A percentile compares a stretch with the other conserved stretches of the same genome.
Evolutionary conservation across 805 yeast genomes (phyloP).

Genomic region (Candida taoyuanica): DNA sequence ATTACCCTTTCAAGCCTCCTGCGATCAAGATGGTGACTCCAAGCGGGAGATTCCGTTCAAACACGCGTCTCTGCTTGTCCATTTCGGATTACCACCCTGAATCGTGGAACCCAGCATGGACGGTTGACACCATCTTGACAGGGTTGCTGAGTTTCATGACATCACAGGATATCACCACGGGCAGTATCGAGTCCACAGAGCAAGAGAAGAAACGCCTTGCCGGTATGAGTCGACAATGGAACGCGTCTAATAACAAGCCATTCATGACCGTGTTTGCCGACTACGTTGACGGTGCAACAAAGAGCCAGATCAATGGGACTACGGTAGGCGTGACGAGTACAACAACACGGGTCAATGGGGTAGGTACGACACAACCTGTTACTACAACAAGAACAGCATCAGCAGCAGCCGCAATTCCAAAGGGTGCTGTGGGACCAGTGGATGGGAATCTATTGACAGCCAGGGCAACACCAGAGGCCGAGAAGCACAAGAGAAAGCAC

Average conservation of each 20-base stretch:
- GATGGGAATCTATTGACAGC: too few species aligned
- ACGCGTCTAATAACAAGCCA: conserved; percentile 25
- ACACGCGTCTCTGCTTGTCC: conserved; percentile 72
- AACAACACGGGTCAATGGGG: not conserved
- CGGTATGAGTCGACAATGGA: conserved; percentile 39
- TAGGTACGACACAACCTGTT: too few species aligned
- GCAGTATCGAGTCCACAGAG: conserved; percentile 63
- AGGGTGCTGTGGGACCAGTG: too few species aligned
- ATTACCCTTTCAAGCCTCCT: conserved; percentile 89
- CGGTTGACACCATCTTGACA: conserved; percentile 78
- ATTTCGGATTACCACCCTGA: conserved; percentile 94
- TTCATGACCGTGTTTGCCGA: conserved; percentile 60
- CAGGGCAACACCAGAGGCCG: too few species aligned
- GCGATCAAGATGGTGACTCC: conserved; percentile 85
- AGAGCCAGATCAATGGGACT: too few species aligned
- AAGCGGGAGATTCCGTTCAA: conserved; percentile 75
- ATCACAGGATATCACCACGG: conserved; percentile 76
- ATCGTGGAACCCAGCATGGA: conserved; percentile 95
- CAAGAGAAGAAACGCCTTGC: conserved; percentile 52
- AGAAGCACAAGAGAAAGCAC: conserved; percentile 4
- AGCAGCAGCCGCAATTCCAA: not conserved
- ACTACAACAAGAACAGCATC: not conserved
- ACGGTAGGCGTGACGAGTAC: too few species aligned
- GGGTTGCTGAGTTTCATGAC: conserved; percentile 91
- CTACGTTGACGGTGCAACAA: conserved; percentile 9